Base-by-base conservation (phyloP, 768 basidiomycete species). In the Crepidotus variabilis region DNA sequence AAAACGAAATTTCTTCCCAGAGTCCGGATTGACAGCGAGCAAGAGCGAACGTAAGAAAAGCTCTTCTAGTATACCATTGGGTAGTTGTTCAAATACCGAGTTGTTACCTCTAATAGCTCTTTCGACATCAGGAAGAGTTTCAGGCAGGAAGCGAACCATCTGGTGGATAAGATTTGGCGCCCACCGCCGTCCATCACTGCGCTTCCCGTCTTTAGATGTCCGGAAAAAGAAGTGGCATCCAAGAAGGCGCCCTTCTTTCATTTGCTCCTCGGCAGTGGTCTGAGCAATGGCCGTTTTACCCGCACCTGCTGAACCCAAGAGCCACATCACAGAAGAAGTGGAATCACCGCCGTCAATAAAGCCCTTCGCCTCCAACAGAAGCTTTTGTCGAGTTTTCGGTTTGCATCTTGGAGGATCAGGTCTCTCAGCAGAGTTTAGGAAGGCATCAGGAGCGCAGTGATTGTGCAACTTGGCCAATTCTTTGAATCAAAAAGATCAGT, bases 211-310 rank as follows among this genome's bases (percentile, higher is more conserved):
- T 6, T 39, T 24, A 13, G 48, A 14, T 20, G 47, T 55, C 14
- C 59, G 39, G 23, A 57, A 63, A 36, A 63, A 63, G 52, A 63
- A 63, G 50, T 60, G 60, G 20, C 52, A 54, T 6, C 23, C 57
- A 0, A 63, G 50, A 16, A 36, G 16, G 35, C 7, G 52, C 57
- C 22, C 32, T 3, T 54, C 34, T 8, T 57, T 23, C 46, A 51
- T n/a, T n/a, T n/a, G 60, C 22, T 52, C 45, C 34, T 63, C 62
- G 2, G 61, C 59, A 1, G 60, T 55, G 10, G 56, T 60, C 33
- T 60, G 56, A 11, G 59, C 58, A 8, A 62, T 57, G 6, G 59
- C 59, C 0, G 61, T 55, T 50, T 62, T 62, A 1, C 61, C 61
- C 0, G 61, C 35, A 7, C 61, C 61, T 20, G 61, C 61, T 0